Base-by-base conservation (phyloP, 1,284 basidiomycete species). In the Leccinum pachyderme region DNA sequence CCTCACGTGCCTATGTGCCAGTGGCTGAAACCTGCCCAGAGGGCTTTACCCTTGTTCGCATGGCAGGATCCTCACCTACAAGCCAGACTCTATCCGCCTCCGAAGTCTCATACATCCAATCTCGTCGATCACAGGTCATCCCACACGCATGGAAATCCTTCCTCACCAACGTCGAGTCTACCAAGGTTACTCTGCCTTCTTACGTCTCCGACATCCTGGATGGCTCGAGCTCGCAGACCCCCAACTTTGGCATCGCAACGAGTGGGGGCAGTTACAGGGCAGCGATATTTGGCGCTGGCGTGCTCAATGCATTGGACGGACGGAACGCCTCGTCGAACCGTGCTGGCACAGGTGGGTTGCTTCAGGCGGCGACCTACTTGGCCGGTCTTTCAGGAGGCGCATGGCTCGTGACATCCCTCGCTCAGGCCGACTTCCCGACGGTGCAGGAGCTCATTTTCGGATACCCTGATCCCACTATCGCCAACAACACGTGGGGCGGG, bases 201-300 rank as follows among this genome's bases (percentile, higher is more conserved):
- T 79, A 79, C 47, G 72, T 77, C 32, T 64, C 66, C 7, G 47
- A 46, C 31, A 73, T 77, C 46, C 62, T 78, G 18, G 58, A 45
- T 9, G 68, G 67, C 0, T 39, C 54, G 13, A 60, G 60, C 31
- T 44, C 53, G 1, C 45, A 63, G 9, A 60, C 63, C 0, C 78
- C 78, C 0, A 75, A 64, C 5, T 56, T 81, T 0, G 76, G 75
- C 0, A 77, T 81, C 48, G 74, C 77, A 0, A 64, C 65, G 18
- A 81, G 79, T 49, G 79, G 79, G 7, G 80, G 79, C 13, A 74
- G 79, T 0, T 75, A 77, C 55, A 70, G 81, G 3, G 79, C 81
- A 0, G 75, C 79, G 0, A 72, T 79, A 2, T 81, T 81, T 59
- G 79, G 77, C 6, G 79, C 79, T 0, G 81, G 78, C 0, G 70